Base-by-base conservation (phyloP, 2,329 filamentous ascomycete species). In the Mycosphaerella sp. region DNA sequence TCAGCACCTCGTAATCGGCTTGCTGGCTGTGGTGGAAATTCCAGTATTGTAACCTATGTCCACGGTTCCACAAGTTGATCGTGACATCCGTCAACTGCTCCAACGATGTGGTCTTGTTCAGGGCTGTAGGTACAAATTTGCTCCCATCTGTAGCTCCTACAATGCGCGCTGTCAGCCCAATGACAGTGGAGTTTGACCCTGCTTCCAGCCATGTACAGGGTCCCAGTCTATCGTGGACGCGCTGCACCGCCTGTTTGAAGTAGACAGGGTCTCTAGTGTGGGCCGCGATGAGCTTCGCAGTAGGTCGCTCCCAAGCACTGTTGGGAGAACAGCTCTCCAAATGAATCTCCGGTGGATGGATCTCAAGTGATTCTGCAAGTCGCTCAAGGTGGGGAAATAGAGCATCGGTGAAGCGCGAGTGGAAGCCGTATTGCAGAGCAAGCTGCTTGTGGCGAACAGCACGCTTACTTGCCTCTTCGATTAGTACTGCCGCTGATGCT, bases 121-220 rank as follows among this genome's bases (percentile, higher is more conserved):
- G 29, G 10, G 34, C 44, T 10, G 42, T 39, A 29, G 51, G 44
- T n/a, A 47, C n/a, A 12, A 48, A 53, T 12, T 48, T 48, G 38
- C 21, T 40, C 4, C 36, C 40, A 10, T 10, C 34, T 1, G 31
- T 32, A 11, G 34, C 41, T 5, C 29, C 34, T 29, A 50, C 43
- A 31, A 44, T 43, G 6, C 45, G 42, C 44, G 40, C 41, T 41
- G 42, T 44, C 48, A 60, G 55, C 29, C 23, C 40, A 14, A 53
- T 52, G 42, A 58, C 53, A 4, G 44, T 51, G 1, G 58, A 60
- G 45, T 49, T 46, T 10, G 55, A 56, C 10, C 58, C 58, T 14
- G 52, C 58, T 45, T 60, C 58, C 3, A 60, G 34, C 48, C 49
- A 60, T 1, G 46, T 51, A 11, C 39, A 40, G 6, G 29, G 23